Conservation (phyloP, 139 green algal genomes). For the Axilococcus clingmanii region DNA sequence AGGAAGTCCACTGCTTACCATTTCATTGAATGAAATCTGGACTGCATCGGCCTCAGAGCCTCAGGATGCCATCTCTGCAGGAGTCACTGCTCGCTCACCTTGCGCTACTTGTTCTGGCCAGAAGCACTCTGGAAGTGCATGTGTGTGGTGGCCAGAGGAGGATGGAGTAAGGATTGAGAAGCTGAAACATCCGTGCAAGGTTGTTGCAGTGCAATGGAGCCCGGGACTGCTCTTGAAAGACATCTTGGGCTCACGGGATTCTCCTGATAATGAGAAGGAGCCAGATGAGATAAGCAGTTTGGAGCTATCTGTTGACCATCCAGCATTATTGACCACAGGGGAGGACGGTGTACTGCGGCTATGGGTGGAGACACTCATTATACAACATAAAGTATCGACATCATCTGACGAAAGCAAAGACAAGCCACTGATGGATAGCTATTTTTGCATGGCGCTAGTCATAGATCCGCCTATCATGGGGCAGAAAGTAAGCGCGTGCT, state of each 20-base stretch:
- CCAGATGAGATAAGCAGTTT: background rate
- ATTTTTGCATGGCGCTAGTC: slow-evolving; percentile 21
- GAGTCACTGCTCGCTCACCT: slow-evolving; percentile 4
- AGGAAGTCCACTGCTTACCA: too few relatives aligned
- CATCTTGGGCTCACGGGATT: slow-evolving; percentile 1
- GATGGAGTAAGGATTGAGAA: slow-evolving; percentile 14
- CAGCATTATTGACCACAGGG: slow-evolving; percentile 17
- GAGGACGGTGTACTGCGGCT: slow-evolving; percentile 13
- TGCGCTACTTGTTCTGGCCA: slow-evolving; percentile 1
- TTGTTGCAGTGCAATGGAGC: slow-evolving; percentile 10
- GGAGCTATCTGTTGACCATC: slow-evolving; percentile 9
- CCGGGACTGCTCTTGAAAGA: slow-evolving; percentile 23
- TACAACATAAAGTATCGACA: background rate
- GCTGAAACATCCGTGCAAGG: slow-evolving; percentile 9
- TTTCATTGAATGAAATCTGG: slow-evolving; percentile 15
- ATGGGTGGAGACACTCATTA: slow-evolving; percentile 20
- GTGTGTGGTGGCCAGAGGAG: slow-evolving; percentile 20
- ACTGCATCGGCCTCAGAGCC: background rate
- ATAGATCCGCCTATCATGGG: too few relatives aligned
- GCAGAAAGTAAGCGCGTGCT: too few relatives aligned
- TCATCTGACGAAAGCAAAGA: background rate
- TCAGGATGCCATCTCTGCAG: slow-evolving; percentile 12
- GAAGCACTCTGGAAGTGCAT: slow-evolving; percentile 1
- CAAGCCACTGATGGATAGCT: slow-evolving; percentile 5
- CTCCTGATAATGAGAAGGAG: background rate